Base-by-base conservation (phyloP, 2,329 filamentous ascomycete genomes). In the Didymella sp. region DNA sequence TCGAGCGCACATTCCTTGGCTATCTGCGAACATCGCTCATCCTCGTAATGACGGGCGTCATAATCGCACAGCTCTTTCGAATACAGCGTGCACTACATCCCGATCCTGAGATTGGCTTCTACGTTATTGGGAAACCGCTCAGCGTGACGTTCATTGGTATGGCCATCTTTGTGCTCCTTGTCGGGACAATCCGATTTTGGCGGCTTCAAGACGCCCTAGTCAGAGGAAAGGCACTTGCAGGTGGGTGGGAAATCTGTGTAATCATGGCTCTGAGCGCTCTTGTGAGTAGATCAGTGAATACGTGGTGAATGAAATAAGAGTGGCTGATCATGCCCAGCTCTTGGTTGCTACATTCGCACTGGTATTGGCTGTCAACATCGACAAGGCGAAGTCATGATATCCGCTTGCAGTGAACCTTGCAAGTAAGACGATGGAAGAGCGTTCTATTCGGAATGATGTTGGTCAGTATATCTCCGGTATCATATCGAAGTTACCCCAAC, bases 1-100 rank as follows among this genome's bases (percentile, higher is more conserved):
- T 91, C 51, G 89, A 92, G 75, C 81, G 89, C 54, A 92, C 89
- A 17, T 92, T 88, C 69, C 83, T 92, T 17, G 87, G 83, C 27
- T 92, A 91, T 72, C 81, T 91, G 27, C 84, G 89, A 19, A 92
- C 89, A 1, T 90, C 87, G 0, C 76, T 89, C 33, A 81, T 84
- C n/a, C 79, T 91, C 35, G 86, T 88, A 13, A 87, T 90, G 76
- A 77, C 87, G 19, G 88, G 88, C 17, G 84, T 89, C 2, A 66
- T 85, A 3, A 82, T 89, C 25, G 85, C 88, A 0, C 89, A 92
- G 68, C 81, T 92, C 7, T 90, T 90, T 65, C 80, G 83, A 19
- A 78, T 88, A 3, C 82, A 88, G 66, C 79, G 85, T 27, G 70
- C 79, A 24, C 68, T 78, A 8, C 67, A 75, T 15, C 77, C 76